Conservation (phyloP, 1,139 yeast species). For the Candida sanyaensis region DNA sequence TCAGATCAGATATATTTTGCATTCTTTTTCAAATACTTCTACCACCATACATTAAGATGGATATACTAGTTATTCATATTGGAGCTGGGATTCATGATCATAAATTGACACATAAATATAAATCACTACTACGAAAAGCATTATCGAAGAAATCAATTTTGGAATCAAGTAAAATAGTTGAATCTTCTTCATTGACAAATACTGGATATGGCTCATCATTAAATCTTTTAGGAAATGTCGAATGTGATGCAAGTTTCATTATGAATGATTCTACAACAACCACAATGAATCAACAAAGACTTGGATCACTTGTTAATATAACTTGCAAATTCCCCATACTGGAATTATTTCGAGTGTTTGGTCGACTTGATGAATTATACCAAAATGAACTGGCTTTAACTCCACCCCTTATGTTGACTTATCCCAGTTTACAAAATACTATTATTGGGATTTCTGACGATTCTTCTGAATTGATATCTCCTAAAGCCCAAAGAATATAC, state of each 20-base stretch:
- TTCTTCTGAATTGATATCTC: conserved; percentile 16
- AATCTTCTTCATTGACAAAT: conserved; percentile 48
- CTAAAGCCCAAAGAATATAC: conserved; percentile 16
- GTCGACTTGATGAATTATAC: conserved; percentile 17
- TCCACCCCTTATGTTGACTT: conserved; percentile 26
- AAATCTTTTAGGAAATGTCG: conserved; percentile 47
- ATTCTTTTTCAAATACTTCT: neutral
- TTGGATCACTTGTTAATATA: conserved; percentile 28
- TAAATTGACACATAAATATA: conserved; percentile 19
- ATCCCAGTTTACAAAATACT: conserved; percentile 11
- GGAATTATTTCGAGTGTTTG: conserved; percentile 22
- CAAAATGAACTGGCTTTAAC: conserved; percentile 22
- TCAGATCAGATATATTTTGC: neutral
- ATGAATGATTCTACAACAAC: conserved; percentile 3
- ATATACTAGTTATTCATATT: conserved; percentile 28
- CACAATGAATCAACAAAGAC: neutral
- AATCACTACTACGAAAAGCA: conserved; percentile 23
- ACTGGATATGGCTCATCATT: conserved; percentile 61
- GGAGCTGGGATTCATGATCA: conserved; percentile 43
- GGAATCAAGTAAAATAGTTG: conserved; percentile 34
- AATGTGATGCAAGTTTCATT: conserved; percentile 52
- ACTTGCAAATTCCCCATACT: conserved; percentile 22
- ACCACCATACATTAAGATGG: neutral
- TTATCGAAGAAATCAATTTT: conserved; percentile 16
- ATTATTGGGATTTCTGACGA: conserved; percentile 6